Base-by-base conservation (phyloP, 768 basidiomycete species). In the Hericium coralloides region DNA sequence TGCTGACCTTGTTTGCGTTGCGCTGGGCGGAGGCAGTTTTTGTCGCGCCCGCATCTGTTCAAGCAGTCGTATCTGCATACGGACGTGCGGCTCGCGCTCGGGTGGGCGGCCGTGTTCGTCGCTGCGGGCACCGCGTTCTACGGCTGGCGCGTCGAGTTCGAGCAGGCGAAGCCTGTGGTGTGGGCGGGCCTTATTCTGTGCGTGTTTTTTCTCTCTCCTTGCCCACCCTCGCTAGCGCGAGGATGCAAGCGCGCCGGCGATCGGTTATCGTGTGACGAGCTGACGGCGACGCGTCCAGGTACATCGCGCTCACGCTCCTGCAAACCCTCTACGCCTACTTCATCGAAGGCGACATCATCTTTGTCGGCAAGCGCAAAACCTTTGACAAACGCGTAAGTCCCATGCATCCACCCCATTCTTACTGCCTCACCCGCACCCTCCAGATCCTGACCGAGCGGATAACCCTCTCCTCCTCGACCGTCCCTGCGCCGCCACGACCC, bases 361-460 rank as follows among this genome's bases (percentile, higher is more conserved):
- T 92, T 67, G 83, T 89, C 23, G 94, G 94, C 38, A 91, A 87
- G 67, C 83, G 94, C 60, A 93, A 95, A 72, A 87, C 89, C 15
- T 83, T 95, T 60, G 89, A 89, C 15, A 92, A 91, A 69, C 79
- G 91, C 58, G 90, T 92, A 62, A 58, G 84, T 74, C 20, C 38
- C 7, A 3, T n/a, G 14, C 22, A 49, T 20, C 23, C 14, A 22
- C 15, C 57, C 23, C 51, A 25, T 52, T 36, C 14, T 38, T 3
- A 22, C 10, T 47, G 23, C 12, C 52, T 53, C 41, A 48, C 36
- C 22, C 59, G 4, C 48, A 31, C 36, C 25, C n/a, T n/a, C 10
- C 53, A 95, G 87, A 95, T 97, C 66, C 85, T 95, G 49, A 92
- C 91, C 2, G 94, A 98, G 68, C 84, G 87, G 61, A 81, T 98